Conservation (phyloP, 352 stramenopile genomes). For the Pythium coloratum region DNA sequence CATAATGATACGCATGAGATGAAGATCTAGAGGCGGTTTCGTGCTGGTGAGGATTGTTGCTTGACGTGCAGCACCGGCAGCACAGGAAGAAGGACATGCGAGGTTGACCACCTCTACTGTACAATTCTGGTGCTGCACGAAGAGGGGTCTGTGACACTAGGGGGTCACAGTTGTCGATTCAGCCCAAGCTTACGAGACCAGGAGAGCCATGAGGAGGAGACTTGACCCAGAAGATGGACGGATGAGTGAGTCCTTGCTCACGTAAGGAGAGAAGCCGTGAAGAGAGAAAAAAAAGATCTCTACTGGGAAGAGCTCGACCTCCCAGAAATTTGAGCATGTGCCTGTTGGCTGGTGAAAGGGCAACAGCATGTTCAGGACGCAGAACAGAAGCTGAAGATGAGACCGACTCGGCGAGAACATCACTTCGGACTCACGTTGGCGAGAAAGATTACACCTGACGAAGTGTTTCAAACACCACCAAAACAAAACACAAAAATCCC, state of each 20-base stretch:
- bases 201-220: not conserved
- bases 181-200: not conserved
- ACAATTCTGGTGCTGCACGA: conserved; percentile 15
- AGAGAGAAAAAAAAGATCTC: not conserved
- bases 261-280: not conserved
- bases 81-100: too few relatives aligned
- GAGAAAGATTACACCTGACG: not conserved
- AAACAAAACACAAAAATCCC: not conserved
- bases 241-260: not conserved
- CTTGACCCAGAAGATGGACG: not conserved
- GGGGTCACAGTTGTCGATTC: conserved; percentile 12
- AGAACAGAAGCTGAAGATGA: conserved; percentile 3
- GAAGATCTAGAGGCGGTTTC: too few relatives aligned
- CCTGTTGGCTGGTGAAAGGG: too few relatives aligned
- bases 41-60: too few relatives aligned
- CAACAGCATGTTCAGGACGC: not conserved
- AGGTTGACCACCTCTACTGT: not conserved
- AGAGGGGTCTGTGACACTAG: conserved; percentile 14
- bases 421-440: conserved; percentile 2
- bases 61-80: too few relatives aligned
- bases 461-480: not conserved
- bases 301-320: not conserved
- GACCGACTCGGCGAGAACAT: not conserved
- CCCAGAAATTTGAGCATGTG: not conserved
- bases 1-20: too few relatives aligned